Evolutionary conservation across 139 green algal species (phyloP).

Genomic region (Chlorokybus atmophyticus): DNA sequence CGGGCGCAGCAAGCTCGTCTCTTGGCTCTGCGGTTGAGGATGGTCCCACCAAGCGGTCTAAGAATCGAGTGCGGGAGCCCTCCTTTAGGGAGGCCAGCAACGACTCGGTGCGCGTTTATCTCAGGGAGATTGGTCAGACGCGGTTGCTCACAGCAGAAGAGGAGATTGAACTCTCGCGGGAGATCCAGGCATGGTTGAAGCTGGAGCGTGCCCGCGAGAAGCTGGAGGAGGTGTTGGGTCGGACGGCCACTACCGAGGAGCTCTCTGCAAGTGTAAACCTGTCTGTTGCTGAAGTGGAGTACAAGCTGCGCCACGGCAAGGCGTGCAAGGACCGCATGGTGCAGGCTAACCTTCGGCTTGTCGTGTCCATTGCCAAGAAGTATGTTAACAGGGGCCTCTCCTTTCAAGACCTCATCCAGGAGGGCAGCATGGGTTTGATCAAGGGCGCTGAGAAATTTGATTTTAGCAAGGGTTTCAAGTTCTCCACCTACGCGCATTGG

Average conservation of each 20-base stretch:
- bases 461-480: slow-evolving; percentile 54
- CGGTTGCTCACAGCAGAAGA: slow-evolving; percentile 47
- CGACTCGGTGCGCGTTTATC: slow-evolving; percentile 2
- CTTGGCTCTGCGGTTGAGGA: too few relatives aligned
- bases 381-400: slow-evolving; percentile 53
- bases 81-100: not conserved
- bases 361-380: slow-evolving; percentile 73
- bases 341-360: slow-evolving; percentile 79
- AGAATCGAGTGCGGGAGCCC: too few relatives aligned
- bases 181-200: slow-evolving; percentile 39
- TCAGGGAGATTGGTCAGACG: slow-evolving; percentile 19
- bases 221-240: slow-evolving; percentile 30
- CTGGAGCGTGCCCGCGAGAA: slow-evolving; percentile 40
- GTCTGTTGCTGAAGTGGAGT: slow-evolving; percentile 17
- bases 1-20: too few relatives aligned
- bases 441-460: slow-evolving; percentile 60
- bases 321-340: slow-evolving; percentile 71
- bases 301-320: slow-evolving; percentile 32
- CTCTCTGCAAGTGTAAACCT: slow-evolving; percentile 37
- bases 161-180: slow-evolving; percentile 55
- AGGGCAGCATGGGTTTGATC: slow-evolving; percentile 39
- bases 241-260: slow-evolving; percentile 35
- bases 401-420: slow-evolving; percentile 44
- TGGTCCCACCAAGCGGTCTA: too few relatives aligned
- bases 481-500: slow-evolving; percentile 74